Evolutionary conservation across 768 basidiomycete genomes (phyloP), one percentile per base, ranked within the genome.

Genomic region (Phlegmacium glaucopus): DNA sequence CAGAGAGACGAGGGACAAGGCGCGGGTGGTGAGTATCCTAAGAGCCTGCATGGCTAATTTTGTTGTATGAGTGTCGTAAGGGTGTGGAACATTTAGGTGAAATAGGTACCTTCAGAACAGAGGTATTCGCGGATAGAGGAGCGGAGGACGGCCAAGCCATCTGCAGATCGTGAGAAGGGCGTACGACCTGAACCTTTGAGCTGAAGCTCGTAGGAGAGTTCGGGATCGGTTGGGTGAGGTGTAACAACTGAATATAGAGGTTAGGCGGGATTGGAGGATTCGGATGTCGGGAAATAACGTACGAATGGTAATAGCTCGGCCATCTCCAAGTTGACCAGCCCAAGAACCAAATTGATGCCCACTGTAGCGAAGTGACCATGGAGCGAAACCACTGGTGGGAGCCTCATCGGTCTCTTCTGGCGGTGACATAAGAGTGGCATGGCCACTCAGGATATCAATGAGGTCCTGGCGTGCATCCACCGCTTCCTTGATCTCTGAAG

Each of bases 271-370:
- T 28, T n/a, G 30, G 11, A 43, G 32, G 32, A 4, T 12, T 17
- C 9, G 35, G 36, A 49, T 18, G 7, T 18, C 48, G 37, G n/a
- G 11, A 39, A 13, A 42, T 40, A 26, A 64, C 65, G 51, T 47
- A 77, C 76, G 67, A 42, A 99, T 80, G 8, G 89, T 90, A n/a
- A 92, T 90, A 1, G 96, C 95, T 13, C 96, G 78, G 0, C 96
- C 96, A 58, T 98, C 95, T 10, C 96, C 96, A 4, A 99, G 75
- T 61, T 97, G 96, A 18, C 94, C 93, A 1, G 96, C 94, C 84
- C 87, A 97, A 3, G 61, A 68, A 0, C 92, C 91, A 58, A 93
- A 94, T 56, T 93, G 90, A 60, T 92, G 90, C 1, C 94, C 94
- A 52, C 88, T 91, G 62, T 97, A 98, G 12, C 93, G 76, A 26